Evolutionary conservation across 2,329 filamentous ascomycete species (phyloP).

Genomic region (Chaetothyriales sp.): DNA sequence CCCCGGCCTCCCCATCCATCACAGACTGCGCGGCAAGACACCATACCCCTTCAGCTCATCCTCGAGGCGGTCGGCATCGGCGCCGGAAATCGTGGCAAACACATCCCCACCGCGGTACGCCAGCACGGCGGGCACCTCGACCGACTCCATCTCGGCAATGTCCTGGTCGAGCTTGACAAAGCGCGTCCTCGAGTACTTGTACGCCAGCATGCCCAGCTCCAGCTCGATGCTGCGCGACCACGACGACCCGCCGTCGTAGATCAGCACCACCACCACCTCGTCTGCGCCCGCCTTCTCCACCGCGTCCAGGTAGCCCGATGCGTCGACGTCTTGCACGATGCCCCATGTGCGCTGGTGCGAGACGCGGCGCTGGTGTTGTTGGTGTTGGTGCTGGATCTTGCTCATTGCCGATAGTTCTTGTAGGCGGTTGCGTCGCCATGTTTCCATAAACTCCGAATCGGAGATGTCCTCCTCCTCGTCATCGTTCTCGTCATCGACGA

Average conservation of each 20-base stretch:
- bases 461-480: constrained; percentile 19
- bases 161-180: constrained; percentile 86
- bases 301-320: constrained; percentile 82
- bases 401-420: constrained; percentile 56
- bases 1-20: too few species aligned
- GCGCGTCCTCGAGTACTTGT: constrained; percentile 53
- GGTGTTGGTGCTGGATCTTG: constrained; percentile 26
- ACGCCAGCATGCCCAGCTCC: constrained; percentile 60
- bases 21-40: neutral
- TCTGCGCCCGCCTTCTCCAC: constrained; percentile 76
- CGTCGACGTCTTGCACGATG: constrained; percentile 68
- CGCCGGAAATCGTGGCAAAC: constrained; percentile 74
- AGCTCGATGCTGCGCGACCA: constrained; percentile 66
- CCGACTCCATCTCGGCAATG: constrained; percentile 86
- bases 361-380: constrained; percentile 37
- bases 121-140: constrained; percentile 71
- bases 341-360: constrained; percentile 69
- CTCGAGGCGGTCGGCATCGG: constrained; percentile 45
- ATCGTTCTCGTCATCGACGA: constrained; percentile 13
- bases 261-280: constrained; percentile 79
- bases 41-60: constrained; percentile 40
- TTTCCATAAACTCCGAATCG: constrained; percentile 45
- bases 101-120: constrained; percentile 83
- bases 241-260: constrained; percentile 73
- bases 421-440: constrained; percentile 71